Evolutionary conservation across 2,329 filamentous ascomycete genomes (phyloP).

Genomic region (Teratosphaeria zuluensis): DNA sequence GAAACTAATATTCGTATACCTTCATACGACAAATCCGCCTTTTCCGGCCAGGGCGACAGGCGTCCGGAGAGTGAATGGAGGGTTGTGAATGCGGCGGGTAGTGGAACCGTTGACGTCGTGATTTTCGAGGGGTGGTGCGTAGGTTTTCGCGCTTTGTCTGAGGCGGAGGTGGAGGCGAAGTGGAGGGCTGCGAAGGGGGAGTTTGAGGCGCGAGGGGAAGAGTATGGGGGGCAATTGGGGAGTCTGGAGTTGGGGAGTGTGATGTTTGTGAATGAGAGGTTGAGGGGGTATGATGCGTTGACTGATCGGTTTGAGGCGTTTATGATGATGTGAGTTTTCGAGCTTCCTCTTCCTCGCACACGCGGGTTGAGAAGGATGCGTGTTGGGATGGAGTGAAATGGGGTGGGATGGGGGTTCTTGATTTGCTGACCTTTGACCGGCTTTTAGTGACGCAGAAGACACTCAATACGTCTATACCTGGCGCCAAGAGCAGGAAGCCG

Average conservation of each 20-base stretch:
- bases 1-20: conserved; percentile 52
- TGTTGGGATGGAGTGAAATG: no score
- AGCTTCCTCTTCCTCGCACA: no score
- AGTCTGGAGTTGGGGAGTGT: conserved; percentile 48
- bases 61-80: conserved; percentile 54
- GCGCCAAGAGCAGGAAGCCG: conserved; percentile 71
- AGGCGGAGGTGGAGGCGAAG: conserved; percentile 44
- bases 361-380: no score
- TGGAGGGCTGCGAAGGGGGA: conserved; percentile 43
- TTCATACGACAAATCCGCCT: conserved; percentile 74
- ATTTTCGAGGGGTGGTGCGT: conserved; percentile 89
- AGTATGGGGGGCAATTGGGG: conserved; percentile 42
- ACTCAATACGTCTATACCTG: conserved; percentile 71
- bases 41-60: conserved; percentile 67
- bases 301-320: conserved; percentile 53
- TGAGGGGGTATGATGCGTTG: conserved; percentile 50
- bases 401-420: no score
- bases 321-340: conserved; percentile 49
- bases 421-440: neutral
- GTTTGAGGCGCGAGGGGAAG: conserved; percentile 34
- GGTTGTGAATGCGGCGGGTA: conserved; percentile 43
- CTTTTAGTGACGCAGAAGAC: conserved; percentile 55
- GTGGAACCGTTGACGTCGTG: conserved; percentile 48
- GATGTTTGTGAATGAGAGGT: conserved; percentile 47
- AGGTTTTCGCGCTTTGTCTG: conserved; percentile 61